Evolutionary conservation across 768 basidiomycete species (phyloP), one percentile per base, ranked within the genome.

Genomic region (Lactifluus rugatus): DNA sequence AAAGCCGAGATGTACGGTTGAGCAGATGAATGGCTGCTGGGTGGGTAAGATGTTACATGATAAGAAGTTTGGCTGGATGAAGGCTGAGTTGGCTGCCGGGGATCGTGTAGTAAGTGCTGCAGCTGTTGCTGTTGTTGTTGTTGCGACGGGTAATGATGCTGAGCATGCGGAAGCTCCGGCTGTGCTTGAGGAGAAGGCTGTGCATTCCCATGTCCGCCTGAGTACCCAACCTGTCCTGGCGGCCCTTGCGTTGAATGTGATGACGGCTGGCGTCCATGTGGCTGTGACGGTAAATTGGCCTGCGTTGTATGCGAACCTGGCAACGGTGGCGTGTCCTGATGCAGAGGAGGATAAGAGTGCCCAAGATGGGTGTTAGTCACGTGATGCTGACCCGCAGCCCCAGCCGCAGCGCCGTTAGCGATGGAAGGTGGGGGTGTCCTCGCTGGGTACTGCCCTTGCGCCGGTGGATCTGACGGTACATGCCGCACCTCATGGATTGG

Each of bases 161-260:
- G 56, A 42, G 31, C 32, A 23, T 48, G 46, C n/a, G 56, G 5
- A 23, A 26, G 28, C 17, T 58, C 50, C 14, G 45, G 46, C 41
- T 58, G 60, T 58, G 32, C 14, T 31, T 58, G 56, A 48, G 56
- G 48, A 31, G 21, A 39, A 41, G 54, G 58, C 54, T 50, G 58
- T 11, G 54, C 23, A 32, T 19, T n/a, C n/a, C 19, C 25, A n/a
- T 55, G 42, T 32, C 53, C 54, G 16, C 54, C 44, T 19, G 21
- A 21, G 17, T 39, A 50, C 5, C 41, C 42, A 4, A 28, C 26
- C 2, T 51, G 17, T 19, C 42, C 54, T 6, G 41, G 25, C 11
- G 52, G 1, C 6, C n/a, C 32, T 28, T 54, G 52, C 2, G 46
- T 26, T 4, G 52, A 21, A 52, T 57, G 36, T 36, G 34, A 57